Conservation (phyloP, 192 early-diverging fungal species). For the Thoreauomyces humboldtii region DNA sequence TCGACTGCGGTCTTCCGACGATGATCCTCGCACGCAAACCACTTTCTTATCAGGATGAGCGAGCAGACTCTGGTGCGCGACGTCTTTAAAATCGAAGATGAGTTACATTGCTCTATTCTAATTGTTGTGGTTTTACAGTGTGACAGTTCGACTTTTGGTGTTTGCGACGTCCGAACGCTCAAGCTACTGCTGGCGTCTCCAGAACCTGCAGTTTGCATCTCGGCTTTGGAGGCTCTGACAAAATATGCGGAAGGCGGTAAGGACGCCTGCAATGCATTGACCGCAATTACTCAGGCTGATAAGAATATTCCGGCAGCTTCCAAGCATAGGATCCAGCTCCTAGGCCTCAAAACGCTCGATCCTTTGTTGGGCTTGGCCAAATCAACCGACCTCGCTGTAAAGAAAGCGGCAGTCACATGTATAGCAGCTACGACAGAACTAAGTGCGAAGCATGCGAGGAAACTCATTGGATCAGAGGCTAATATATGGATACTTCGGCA, state of each 20-base stretch:
- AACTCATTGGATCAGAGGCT: too few species aligned
- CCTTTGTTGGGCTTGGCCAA: conserved; percentile 32
- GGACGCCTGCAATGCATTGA: neutral
- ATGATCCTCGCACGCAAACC: too few species aligned
- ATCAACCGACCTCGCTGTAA: conserved; percentile 39
- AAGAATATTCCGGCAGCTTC: conserved; percentile 21
- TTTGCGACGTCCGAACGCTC: conserved; percentile 48
- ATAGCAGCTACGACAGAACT: conserved; percentile 49
- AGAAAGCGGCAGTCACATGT: conserved; percentile 50
- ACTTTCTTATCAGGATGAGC: too few species aligned
- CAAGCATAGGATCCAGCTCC: conserved; percentile 44
- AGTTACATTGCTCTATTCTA: too few species aligned
- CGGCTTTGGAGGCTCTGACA: conserved; percentile 46
- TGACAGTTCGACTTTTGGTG: conserved; percentile 32
- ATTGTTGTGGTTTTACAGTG: too few species aligned
- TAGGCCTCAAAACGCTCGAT: conserved; percentile 38
- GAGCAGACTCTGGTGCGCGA: too few species aligned
- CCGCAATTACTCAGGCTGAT: neutral
- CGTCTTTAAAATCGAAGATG: too few species aligned
- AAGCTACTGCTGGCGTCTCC: conserved; percentile 48
- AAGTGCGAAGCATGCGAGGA: too few species aligned
- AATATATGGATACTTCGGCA: too few species aligned
- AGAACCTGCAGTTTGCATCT: conserved; percentile 38
- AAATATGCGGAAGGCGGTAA: conserved; percentile 53
- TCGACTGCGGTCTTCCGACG: too few species aligned